Evolutionary conservation across 495 filamentous ascomycete species (phyloP).

Genomic region (Tuber umbilicatum): DNA sequence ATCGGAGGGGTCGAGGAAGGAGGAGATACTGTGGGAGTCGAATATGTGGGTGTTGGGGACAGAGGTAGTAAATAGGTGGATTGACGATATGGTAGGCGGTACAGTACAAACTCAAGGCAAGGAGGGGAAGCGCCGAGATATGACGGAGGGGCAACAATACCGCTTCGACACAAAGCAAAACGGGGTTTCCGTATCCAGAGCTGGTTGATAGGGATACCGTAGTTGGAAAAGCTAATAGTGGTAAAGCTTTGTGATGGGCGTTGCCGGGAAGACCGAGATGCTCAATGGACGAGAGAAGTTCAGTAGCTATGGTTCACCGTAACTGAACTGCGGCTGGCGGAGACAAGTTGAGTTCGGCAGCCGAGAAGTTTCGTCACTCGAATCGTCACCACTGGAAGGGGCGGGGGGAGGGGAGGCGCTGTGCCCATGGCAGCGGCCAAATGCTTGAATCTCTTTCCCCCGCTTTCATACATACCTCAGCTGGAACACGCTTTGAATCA

Average conservation of each 20-base stretch:
- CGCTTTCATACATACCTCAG: background rate
- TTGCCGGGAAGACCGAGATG: background rate
- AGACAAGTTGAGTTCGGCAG: background rate
- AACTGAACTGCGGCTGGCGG: background rate
- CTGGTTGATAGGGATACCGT: background rate
- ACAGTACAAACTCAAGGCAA: background rate
- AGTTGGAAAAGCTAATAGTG: background rate
- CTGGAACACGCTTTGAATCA: background rate
- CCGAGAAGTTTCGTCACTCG: background rate
- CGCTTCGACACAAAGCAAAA: background rate
- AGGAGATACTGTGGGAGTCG: background rate
- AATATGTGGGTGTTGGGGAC: background rate
- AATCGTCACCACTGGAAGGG: background rate
- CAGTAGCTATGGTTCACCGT: background rate
- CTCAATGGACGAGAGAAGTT: background rate
- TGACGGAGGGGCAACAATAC: background rate
- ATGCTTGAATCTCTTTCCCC: background rate
- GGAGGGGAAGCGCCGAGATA: background rate
- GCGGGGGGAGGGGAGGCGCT: background rate
- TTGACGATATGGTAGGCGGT: background rate
- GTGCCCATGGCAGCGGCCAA: too few species aligned
- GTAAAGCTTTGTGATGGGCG: background rate
- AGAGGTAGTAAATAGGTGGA: background rate
- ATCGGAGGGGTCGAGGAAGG: background rate
- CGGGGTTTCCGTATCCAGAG: background rate